Conservation (phyloP, 805 yeast species). For the Metschnikowia continentalis region DNA sequence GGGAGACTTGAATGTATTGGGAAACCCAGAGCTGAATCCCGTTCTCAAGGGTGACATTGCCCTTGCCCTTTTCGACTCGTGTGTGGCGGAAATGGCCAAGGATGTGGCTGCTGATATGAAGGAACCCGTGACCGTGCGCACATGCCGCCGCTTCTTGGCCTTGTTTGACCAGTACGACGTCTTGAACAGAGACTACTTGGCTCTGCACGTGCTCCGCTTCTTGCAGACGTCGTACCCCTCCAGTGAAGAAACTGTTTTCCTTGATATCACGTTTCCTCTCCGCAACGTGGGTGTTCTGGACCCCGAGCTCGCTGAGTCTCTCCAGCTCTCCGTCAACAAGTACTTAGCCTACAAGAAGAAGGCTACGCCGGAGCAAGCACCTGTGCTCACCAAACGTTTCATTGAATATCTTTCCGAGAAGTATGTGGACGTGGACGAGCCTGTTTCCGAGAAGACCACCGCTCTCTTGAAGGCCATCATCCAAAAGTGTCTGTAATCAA, state of each 20-base stretch:
- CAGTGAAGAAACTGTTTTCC: constrained; percentile 38
- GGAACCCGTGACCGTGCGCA: constrained; percentile 38
- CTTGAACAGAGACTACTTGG: constrained; percentile 64
- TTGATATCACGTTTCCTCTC: constrained; percentile 65
- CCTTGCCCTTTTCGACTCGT: constrained; percentile 36
- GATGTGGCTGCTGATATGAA: constrained; percentile 23
- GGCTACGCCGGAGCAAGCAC: constrained; percentile 28
- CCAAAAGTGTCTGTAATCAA: constrained; percentile 28
- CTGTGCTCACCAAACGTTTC: constrained; percentile 28
- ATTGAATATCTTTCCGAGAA: constrained; percentile 24
- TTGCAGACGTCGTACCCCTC: constrained; percentile 42
- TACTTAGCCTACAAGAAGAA: constrained; percentile 57
- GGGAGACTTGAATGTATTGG: constrained; percentile 75
- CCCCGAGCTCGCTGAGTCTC: constrained; percentile 48
- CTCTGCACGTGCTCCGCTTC: constrained; percentile 57
- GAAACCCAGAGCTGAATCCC: constrained; percentile 76
- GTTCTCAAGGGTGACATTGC: constrained; percentile 56
- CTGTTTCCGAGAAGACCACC: constrained; percentile 24
- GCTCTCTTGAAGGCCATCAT: constrained; percentile 37
- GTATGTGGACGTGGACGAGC: constrained; percentile 20
- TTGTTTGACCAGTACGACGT: constrained; percentile 68
- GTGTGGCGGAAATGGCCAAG: constrained; percentile 30
- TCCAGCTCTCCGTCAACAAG: constrained; percentile 69
- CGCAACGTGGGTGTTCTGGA: constrained; percentile 44
- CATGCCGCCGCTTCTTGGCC: constrained; percentile 41